Evolutionary conservation across 1,139 yeast genomes (phyloP).

Genomic region (Debaryomyces sp.): DNA sequence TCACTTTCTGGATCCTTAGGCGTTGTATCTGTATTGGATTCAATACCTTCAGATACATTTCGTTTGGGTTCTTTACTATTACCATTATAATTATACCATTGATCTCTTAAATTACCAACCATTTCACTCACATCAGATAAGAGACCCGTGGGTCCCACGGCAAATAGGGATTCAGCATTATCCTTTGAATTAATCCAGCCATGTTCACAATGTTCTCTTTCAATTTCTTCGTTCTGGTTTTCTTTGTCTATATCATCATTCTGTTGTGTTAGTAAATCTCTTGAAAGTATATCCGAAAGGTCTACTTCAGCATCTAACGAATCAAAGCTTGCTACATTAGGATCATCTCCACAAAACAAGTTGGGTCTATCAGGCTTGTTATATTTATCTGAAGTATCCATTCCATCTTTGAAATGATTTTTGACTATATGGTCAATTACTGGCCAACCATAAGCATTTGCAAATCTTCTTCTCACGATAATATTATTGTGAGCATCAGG

Average conservation of each 20-base stretch:
- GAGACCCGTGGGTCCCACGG: constrained; percentile 74
- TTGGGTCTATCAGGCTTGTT: constrained; percentile 3
- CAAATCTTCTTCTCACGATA: constrained; percentile 82
- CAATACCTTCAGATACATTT: background rate
- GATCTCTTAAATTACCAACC: constrained; percentile 42
- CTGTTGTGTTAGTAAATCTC: constrained; percentile 38
- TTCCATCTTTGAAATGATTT: constrained; percentile 27
- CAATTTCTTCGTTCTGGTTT: constrained; percentile 14
- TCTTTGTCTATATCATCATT: constrained; percentile 38
- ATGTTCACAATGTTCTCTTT: constrained; percentile 20
- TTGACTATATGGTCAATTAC: constrained; percentile 78
- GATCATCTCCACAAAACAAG: background rate
- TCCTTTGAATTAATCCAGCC: constrained; percentile 57
- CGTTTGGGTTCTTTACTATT: constrained; percentile 6
- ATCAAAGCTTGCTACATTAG: constrained; percentile 16
- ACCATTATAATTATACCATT: constrained; percentile 32
- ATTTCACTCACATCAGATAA: constrained; percentile 62
- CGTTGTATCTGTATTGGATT: constrained; percentile 8
- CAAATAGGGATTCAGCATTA: constrained; percentile 55
- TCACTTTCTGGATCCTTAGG: background rate
- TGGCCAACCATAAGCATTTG: constrained; percentile 97
- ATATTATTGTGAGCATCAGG: constrained; percentile 98
- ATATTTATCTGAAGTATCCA: constrained; percentile 11
- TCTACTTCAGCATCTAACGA: constrained; percentile 32
- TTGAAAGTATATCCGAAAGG: constrained; percentile 33